Evolutionary conservation across 1,139 yeast genomes (phyloP), one percentile per base, ranked within the genome.

Genomic region (Nakaseomyces nivariensis): DNA sequence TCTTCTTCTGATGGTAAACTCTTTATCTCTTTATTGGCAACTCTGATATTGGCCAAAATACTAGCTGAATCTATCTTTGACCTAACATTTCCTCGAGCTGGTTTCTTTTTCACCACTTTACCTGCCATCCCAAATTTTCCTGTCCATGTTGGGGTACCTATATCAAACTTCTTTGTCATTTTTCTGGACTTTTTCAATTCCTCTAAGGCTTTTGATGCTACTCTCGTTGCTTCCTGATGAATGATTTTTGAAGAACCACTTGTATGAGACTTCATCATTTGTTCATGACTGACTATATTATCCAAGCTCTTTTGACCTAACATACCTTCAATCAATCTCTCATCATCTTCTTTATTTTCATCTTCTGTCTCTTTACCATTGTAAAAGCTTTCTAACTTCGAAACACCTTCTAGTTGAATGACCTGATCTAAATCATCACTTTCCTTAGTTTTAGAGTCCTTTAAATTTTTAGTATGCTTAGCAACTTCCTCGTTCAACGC

Each of bases 61-160:
- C 57, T 56, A 1, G 60, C 50, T 1, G 66, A 57, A 5, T 63
- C 58, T 10, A 55, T 34, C n/a, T 59, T 56, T 8, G 56, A 60
- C 36, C 45, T 52, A 9, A 48, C 46, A 1, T 37, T 22, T 6
- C 48, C 49, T 26, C 41, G 43, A 4, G 24, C 31, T 2, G 37
- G 11, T 43, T 36, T 55, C 51, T 53, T 58, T 46, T 56, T 58
- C 24, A 41, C 73, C 58, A 65, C 68, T 66, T 66, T 74, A 51
- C 96, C 96, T 0, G 96, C 96, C 25, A 72, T 67, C 0, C 98
- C 98, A 71, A 84, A 88, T 57, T 78, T 78, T 0, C 98, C 98
- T 0, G 98, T 92, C 95, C 97, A 92, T 0, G 98, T 92, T 0
- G 97, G 97, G 0, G 85, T 82, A 4, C 96, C 96, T 31, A 89